Evolutionary conservation across 371 early-diverging fungal genomes (phyloP), one percentile per base, ranked within the genome.

Genomic region (Batrachochytrium dendrobatidis): DNA sequence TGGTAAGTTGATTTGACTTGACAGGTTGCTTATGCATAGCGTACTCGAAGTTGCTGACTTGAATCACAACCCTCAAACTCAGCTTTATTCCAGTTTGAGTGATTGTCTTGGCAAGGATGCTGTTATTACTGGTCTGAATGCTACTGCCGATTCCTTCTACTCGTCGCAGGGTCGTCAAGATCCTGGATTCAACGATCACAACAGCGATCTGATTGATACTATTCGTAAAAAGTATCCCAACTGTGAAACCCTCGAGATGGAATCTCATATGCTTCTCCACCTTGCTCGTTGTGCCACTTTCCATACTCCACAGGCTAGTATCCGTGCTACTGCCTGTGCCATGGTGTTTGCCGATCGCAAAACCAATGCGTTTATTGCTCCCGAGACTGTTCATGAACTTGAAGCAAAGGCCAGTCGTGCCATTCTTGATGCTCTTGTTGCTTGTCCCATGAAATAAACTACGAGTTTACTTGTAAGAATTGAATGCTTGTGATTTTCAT

Each of bases 101-200:
- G 44, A 57, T 12, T n/a, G 59, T 0, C 44, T 70, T 22, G 77
- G 81, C 3, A 63, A 70, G 12, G 77, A 77, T n/a, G 77, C 83
- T n/a, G 72, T 94, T 26, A 65, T 78, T 43, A 67, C 67, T 12
- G 93, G 96, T 0, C 53, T 88, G 25, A 88, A 92, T 62, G 89
- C 86, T 0, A 89, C 91, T 20, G 88, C 89, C 0, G 93, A 92
- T 63, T 86, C 90, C 1, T 95, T 95, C 74, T 96, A 96, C 60
- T 83, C 87, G 2, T 83, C 91, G 15, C 95, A 96, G 71, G 95
- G 91, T 1, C 83, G 94, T 8, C 60, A 66, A 7, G 91, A 89
- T 49, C 65, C 74, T n/a, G 67, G 75, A 30, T 94, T 95, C 67
- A 71, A 77, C 69, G 97, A 95, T 65, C 77, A 76, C 35, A 96